Conservation (phyloP, 805 yeast genomes). For the Grigorovia jiainica region DNA sequence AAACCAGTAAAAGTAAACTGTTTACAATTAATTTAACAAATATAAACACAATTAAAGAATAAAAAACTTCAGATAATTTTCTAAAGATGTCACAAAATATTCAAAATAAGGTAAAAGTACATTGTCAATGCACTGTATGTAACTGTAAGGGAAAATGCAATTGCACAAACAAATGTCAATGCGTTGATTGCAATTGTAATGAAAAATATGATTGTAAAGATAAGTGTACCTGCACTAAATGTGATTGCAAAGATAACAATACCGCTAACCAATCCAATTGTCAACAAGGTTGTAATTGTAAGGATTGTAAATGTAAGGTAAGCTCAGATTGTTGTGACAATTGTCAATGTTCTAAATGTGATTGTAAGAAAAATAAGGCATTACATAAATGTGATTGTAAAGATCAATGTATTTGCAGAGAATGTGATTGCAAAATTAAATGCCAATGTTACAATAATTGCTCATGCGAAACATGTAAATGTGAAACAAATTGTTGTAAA, state of each 20-base stretch:
- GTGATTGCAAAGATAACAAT: not conserved
- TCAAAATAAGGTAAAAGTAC: not conserved
- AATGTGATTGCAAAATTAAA: too few relatives aligned
- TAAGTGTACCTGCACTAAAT: not conserved
- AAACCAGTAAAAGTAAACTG: too few relatives aligned
- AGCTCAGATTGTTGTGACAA: not conserved
- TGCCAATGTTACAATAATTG: not conserved
- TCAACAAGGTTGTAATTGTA: not conserved
- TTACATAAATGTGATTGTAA: not conserved
- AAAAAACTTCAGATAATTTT: too few relatives aligned
- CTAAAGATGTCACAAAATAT: not conserved
- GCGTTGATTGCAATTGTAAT: not conserved
- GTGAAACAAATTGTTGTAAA: not conserved
- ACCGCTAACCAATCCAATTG: slow-evolving; percentile 3
- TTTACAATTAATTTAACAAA: too few relatives aligned
- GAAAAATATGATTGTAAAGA: not conserved
- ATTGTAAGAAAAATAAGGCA: not conserved
- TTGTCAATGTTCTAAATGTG: not conserved
- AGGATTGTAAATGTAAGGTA: not conserved
- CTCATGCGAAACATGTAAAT: not conserved
- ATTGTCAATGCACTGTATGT: too few relatives aligned
- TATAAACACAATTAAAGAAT: too few relatives aligned
- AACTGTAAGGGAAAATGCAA: not conserved
- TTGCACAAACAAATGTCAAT: not conserved
- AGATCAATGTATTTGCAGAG: too few relatives aligned